These are phyloP conservation scores for Mrakia blollopis DNA, from an alignment of 768 basidiomycete genomes.

Conservation along the genomic window DNA sequence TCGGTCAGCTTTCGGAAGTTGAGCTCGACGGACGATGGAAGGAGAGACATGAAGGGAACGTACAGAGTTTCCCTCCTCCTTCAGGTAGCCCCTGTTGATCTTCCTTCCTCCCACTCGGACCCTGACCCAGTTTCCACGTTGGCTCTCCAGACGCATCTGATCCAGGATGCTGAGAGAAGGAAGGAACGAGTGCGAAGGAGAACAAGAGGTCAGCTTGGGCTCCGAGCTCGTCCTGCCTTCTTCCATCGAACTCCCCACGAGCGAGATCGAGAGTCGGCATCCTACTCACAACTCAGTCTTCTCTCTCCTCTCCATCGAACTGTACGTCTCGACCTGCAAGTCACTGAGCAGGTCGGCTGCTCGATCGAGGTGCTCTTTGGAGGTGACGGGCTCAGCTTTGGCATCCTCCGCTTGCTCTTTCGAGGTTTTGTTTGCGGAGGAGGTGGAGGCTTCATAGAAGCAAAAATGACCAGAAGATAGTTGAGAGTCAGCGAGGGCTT, in stretches of 20 bases:
- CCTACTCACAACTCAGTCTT: conserved; percentile 83
- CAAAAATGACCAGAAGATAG: not conserved
- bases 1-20: not conserved
- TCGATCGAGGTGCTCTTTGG: conserved; percentile 62
- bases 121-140: conserved; percentile 73
- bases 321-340: conserved; percentile 97
- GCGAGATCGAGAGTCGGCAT: not conserved
- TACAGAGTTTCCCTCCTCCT: conserved; percentile 82
- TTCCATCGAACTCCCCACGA: not conserved
- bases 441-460: conserved; percentile 26
- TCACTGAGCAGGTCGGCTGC: conserved; percentile 91
- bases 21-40: not conserved
- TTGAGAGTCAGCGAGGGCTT: not conserved
- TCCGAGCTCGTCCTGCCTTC: not conserved
- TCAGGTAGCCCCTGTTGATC: conserved; percentile 87
- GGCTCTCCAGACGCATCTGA: conserved; percentile 75
- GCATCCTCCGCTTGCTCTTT: conserved; percentile 37
- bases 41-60: conserved; percentile 32
- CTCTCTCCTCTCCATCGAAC: conserved; percentile 94
- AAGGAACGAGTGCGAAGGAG: not conserved
- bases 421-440: conserved; percentile 32
- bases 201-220: not conserved
- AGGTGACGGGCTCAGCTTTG: conserved; percentile 48
- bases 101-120: conserved; percentile 87
- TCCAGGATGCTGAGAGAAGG: conserved; percentile 61